Evolutionary conservation across 495 filamentous ascomycete species (phyloP), one percentile per base, ranked within the genome.

Genomic region (Hypomontagnella monticulosa): DNA sequence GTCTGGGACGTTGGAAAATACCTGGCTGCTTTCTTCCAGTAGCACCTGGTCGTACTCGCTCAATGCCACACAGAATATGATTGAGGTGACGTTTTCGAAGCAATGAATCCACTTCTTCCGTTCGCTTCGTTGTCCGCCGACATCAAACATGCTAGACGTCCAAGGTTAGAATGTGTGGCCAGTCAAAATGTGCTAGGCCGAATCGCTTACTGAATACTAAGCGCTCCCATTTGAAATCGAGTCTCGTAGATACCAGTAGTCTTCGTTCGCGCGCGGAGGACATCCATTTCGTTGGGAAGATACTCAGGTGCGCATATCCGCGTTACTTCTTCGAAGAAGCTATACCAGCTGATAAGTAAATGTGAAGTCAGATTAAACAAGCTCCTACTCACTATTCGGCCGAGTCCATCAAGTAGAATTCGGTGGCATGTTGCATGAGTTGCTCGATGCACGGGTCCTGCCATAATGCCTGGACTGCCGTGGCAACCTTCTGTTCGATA

Each of bases 21-120:
- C 93, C 84, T 99, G 95, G 75, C 95, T 97, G 76, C 90, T 96
- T 77, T 99, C 93, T 79, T 99, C 96, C 36, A 97, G 83, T 47
- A 99, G 82, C 7, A 96, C 93, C 77, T 99, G 95, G 72, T 99
- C 95, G 75, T 99, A 99, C 76, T 99, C 95, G 82, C 96, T 98
- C 66, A 99, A 80, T 15, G 95, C 96, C 42, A 99, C 95, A 69
- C 95, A 98, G 80, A 99, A 99, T 70, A 99, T 98, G 76, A 99
- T 99, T n/a, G 95, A 99, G 8, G 95, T 99, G 66, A 99, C 95
- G 66, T 97, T 97, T 75, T 99, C 95, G 75, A 99, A 99, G 81
- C 95, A 99, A 79, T 99, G 95, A 71, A 99, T 99, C 95, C 95
- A 99, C 79, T 99, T 99, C 80, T 99, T 99, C 53, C 95, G 87